Percentiles rank a stretch among this genome's conserved stretches.
phyloP scores from a whole-genome alignment of 163 green algal genomes.

The Scenedesmus sp. region DNA sequence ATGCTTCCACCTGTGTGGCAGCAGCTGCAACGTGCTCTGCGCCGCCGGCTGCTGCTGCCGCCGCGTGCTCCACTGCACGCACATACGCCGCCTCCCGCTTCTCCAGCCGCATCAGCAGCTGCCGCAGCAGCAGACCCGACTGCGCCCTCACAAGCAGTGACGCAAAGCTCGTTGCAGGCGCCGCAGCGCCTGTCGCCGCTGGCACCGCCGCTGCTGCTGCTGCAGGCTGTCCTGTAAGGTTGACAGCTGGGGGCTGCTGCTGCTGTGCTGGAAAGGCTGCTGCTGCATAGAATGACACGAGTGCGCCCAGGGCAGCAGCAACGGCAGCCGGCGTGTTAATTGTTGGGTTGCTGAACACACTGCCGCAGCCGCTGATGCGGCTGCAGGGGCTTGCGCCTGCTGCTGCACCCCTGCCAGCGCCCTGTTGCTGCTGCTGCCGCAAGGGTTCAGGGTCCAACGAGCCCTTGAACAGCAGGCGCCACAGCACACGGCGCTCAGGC shows the following conservation, averaged over 20 bases:
- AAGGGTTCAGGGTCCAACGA: neutral
- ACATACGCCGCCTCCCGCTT: neutral
- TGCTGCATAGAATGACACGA: slow-evolving; percentile 26
- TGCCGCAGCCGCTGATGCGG: slow-evolving; percentile 17
- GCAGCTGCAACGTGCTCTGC: slow-evolving; percentile 17
- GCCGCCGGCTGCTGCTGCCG: slow-evolving; percentile 32
- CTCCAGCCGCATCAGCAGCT: neutral
- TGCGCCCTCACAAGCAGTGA: neutral
- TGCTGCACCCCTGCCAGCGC: neutral
- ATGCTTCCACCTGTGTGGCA: neutral
- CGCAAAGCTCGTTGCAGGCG: neutral
- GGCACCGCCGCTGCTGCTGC: neutral
- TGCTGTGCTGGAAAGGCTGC: slow-evolving; percentile 36
- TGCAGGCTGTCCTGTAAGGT: neutral
- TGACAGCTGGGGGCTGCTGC: neutral
- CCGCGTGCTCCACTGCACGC: neutral
- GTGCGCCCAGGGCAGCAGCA: slow-evolving; percentile 18
- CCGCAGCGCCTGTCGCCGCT: too few species aligned
- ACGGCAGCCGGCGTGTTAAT: neutral
- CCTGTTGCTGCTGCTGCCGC: slow-evolving; percentile 20
- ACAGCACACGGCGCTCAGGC: slow-evolving; percentile 47
- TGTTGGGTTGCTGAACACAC: neutral
- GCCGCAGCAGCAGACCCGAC: neutral
- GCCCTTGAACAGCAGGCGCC: slow-evolving; percentile 48
- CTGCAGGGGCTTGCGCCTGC: neutral